A percentile compares a stretch with the other conserved stretches of the same genome.
These are phyloP conservation scores for Serendipita indica DNA, from an alignment of 768 basidiomycete species.

Conservation along the genomic window DNA sequence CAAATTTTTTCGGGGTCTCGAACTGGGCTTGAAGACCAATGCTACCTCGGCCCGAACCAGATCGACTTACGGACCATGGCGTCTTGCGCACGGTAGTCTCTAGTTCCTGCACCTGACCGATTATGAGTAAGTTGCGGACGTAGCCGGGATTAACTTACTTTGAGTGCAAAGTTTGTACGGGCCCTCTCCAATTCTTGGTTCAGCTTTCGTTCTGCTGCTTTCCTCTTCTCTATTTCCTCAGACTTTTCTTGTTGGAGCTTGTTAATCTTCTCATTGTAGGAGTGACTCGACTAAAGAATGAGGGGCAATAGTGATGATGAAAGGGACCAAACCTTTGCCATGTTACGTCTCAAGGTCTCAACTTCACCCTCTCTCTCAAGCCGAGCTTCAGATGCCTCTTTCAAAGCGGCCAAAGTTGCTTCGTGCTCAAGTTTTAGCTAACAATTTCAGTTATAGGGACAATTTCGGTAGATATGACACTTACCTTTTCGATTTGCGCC, in stretches of 20 bases:
- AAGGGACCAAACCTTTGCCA: constrained; percentile 41
- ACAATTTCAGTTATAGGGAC: neutral
- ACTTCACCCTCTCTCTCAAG: constrained; percentile 59
- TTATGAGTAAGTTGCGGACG: neutral
- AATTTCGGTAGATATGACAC: neutral
- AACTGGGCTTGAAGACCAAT: neutral
- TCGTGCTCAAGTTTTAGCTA: constrained; percentile 40
- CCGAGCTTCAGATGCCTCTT: constrained; percentile 35
- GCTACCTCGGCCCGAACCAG: constrained; percentile 22
- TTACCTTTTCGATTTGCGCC: constrained; percentile 10
- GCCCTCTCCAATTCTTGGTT: constrained; percentile 56
- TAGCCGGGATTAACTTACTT: constrained; percentile 27
- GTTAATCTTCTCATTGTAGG: constrained; percentile 39
- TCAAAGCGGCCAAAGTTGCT: constrained; percentile 30
- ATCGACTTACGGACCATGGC: constrained; percentile 26
- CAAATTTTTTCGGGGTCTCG: constrained; percentile 5
- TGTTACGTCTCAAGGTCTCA: constrained; percentile 43
- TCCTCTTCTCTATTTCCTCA: constrained; percentile 41
- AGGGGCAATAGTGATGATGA: neutral
- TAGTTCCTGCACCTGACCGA: constrained; percentile 10
- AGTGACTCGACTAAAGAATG: no score
- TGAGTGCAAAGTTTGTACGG: constrained; percentile 54
- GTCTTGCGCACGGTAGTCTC: constrained; percentile 34
- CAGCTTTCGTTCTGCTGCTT: constrained; percentile 42
- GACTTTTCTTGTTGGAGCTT: constrained; percentile 46